These are phyloP conservation scores for Podaxis rugospora DNA, from an alignment of 768 basidiomycete genomes.

Conservation along the genomic window DNA sequence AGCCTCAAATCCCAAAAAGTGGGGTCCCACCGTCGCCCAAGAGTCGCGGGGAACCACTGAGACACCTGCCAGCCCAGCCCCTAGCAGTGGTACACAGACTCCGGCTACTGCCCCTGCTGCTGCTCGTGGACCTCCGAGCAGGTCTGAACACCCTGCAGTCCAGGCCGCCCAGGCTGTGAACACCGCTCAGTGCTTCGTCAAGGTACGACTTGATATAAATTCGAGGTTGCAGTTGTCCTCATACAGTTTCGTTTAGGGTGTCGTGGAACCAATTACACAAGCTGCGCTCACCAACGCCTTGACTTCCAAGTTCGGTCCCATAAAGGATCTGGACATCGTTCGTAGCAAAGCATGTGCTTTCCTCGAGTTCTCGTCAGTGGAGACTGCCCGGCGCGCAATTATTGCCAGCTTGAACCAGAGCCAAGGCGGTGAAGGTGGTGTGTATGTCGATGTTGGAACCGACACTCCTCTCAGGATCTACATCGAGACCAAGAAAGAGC, in stretches of 20 bases:
- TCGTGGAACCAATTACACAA: constrained; percentile 60
- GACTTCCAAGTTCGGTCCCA: constrained; percentile 63
- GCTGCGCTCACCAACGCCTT: constrained; percentile 46
- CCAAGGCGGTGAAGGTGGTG: constrained; percentile 87
- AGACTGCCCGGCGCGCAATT: constrained; percentile 85
- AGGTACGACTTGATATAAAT: constrained; percentile 42
- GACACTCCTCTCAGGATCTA: constrained; percentile 53
- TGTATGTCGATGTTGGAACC: constrained; percentile 67
- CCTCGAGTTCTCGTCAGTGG: constrained; percentile 78
- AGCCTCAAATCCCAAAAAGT: constrained; percentile 75
- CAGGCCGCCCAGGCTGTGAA: constrained; percentile 59
- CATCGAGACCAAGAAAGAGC: constrained; percentile 90
- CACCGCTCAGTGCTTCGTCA: constrained; percentile 87
- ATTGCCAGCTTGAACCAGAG: constrained; percentile 55
- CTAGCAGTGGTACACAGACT: constrained; percentile 35
- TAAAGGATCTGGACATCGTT: constrained; percentile 88
- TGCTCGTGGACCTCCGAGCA: constrained; percentile 29
- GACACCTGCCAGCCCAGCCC: constrained; percentile 37
- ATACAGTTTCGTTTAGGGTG: constrained; percentile 44
- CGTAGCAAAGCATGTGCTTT: constrained; percentile 90
- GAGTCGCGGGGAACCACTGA: constrained; percentile 77
- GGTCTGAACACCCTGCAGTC: constrained; percentile 38
- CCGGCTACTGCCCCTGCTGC: constrained; percentile 22
- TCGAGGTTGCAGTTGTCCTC: neutral
- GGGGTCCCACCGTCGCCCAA: constrained; percentile 78